Evolutionary conservation across 2,329 filamentous ascomycete genomes (phyloP).

Genomic region (Aspergillus sp.): DNA sequence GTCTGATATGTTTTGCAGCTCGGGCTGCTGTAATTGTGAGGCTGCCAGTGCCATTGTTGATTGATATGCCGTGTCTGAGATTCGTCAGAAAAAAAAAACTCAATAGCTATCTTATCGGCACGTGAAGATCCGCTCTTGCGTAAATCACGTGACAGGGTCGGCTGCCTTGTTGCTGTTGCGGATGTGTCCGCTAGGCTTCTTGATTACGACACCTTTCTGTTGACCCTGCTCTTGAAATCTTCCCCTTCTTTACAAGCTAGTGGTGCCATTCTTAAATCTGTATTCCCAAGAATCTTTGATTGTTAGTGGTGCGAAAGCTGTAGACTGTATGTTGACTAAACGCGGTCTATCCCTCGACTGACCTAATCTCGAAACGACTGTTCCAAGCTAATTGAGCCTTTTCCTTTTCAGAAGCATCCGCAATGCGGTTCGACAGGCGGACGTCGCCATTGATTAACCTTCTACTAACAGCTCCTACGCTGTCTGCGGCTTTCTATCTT

Average conservation of each 20-base stretch:
- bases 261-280: neutral
- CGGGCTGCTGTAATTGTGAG: constrained; percentile 19
- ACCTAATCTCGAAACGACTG: constrained; percentile 10
- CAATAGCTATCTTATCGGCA: constrained; percentile 24
- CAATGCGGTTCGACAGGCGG: constrained; percentile 38
- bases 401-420: constrained; percentile 21
- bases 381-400: constrained; percentile 18
- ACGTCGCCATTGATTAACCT: constrained; percentile 29
- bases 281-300: constrained; percentile 12
- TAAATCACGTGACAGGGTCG: neutral
- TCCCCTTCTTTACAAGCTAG: neutral
- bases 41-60: constrained; percentile 27
- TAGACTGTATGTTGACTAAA: constrained; percentile 19
- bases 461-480: constrained; percentile 31
- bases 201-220: neutral
- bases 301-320: constrained; percentile 16
- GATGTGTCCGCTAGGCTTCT: constrained; percentile 1
- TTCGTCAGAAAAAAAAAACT: constrained; percentile 17
- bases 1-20: constrained; percentile 26
- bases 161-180: neutral
- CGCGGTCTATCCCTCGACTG: constrained; percentile 11
- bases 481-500: constrained; percentile 79
- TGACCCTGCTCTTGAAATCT: neutral
- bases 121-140: constrained; percentile 9
- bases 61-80: neutral